phyloP scores from a whole-genome alignment of 2,329 filamentous ascomycete genomes.

The Penicillium sp. region DNA sequence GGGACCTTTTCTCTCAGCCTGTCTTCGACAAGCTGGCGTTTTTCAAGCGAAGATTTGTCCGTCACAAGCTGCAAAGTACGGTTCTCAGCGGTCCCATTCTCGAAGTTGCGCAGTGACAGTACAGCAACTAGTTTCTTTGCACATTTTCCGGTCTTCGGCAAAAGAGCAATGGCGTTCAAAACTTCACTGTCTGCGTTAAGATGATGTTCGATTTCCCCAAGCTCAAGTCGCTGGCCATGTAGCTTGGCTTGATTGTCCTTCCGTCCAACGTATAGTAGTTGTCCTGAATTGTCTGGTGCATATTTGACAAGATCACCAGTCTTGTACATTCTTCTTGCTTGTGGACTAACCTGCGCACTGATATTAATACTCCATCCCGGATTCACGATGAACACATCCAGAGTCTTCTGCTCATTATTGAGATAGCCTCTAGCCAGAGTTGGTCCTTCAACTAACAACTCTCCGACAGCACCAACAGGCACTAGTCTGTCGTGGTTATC shows the following conservation, averaged over 20 bases:
- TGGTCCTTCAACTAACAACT: slow-evolving; percentile 40
- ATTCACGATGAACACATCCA: slow-evolving; percentile 32
- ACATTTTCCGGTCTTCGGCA: slow-evolving; percentile 7
- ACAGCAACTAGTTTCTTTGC: slow-evolving; percentile 13
- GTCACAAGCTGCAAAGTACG: slow-evolving; percentile 33
- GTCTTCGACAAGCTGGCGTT: background rate
- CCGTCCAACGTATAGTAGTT: slow-evolving; percentile 27
- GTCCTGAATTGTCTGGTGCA: slow-evolving; percentile 34
- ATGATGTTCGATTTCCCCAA: slow-evolving; percentile 38
- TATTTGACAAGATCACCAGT: slow-evolving; percentile 29
- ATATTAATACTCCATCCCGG: slow-evolving; percentile 40
- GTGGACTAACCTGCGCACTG: slow-evolving; percentile 21
- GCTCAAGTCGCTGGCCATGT: slow-evolving; percentile 40
- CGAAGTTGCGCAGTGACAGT: background rate
- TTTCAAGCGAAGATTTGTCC: background rate
- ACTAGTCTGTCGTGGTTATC: slow-evolving; percentile 41
- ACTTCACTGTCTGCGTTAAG: slow-evolving; percentile 37
- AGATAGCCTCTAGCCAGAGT: slow-evolving; percentile 45
- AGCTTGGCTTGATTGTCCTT: slow-evolving; percentile 40
- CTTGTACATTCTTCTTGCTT: slow-evolving; percentile 37
- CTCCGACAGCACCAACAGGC: slow-evolving; percentile 39
- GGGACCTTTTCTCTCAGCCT: slow-evolving; percentile 8
- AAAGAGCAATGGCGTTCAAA: slow-evolving; percentile 20
- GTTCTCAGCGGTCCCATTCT: background rate
- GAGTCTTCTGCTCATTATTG: slow-evolving; percentile 37